Evolutionary conservation across 2,329 filamentous ascomycete genomes (phyloP).

Genomic region (Aureobasidium sp.): DNA sequence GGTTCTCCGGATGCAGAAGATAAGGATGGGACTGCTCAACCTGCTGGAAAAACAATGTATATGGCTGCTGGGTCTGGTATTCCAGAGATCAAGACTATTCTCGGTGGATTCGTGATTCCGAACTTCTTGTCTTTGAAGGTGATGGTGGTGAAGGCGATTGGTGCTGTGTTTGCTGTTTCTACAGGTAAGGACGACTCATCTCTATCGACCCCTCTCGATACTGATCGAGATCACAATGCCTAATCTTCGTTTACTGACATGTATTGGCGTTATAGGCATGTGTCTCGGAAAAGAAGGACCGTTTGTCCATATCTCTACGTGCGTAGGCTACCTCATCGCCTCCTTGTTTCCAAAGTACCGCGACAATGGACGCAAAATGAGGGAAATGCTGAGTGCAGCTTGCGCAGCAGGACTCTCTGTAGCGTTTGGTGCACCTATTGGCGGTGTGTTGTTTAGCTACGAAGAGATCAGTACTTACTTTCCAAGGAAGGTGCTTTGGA

Average conservation of each 20-base stretch:
- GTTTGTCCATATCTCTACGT: conserved; percentile 53
- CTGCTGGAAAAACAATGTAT: conserved; percentile 44
- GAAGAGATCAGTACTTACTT: conserved; percentile 55
- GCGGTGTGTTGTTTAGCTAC: conserved; percentile 52
- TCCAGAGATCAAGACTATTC: conserved; percentile 53
- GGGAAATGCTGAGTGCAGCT: conserved; percentile 49
- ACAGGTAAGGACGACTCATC: conserved; percentile 31
- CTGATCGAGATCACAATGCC: too few relatives aligned
- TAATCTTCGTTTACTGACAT: background rate
- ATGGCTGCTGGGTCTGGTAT: conserved; percentile 52
- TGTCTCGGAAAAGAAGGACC: conserved; percentile 54
- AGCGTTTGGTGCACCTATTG: conserved; percentile 54
- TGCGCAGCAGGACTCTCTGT: conserved; percentile 51
- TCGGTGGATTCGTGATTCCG: conserved; percentile 53
- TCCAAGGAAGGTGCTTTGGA: conserved; percentile 50
- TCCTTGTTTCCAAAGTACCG: conserved; percentile 46
- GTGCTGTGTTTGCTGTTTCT: conserved; percentile 49
- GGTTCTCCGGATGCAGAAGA: conserved; percentile 25
- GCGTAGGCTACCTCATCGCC: conserved; percentile 46
- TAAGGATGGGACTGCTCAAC: conserved; percentile 18
- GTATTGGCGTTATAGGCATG: conserved; percentile 34
- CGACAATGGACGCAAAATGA: conserved; percentile 49
- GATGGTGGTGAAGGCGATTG: conserved; percentile 49
- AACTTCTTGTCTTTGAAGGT: conserved; percentile 48
- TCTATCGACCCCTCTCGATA: background rate